These are phyloP conservation scores for Quercus tomentella DNA, from an alignment of 331 rosid genomes.

Conservation along the genomic window DNA sequence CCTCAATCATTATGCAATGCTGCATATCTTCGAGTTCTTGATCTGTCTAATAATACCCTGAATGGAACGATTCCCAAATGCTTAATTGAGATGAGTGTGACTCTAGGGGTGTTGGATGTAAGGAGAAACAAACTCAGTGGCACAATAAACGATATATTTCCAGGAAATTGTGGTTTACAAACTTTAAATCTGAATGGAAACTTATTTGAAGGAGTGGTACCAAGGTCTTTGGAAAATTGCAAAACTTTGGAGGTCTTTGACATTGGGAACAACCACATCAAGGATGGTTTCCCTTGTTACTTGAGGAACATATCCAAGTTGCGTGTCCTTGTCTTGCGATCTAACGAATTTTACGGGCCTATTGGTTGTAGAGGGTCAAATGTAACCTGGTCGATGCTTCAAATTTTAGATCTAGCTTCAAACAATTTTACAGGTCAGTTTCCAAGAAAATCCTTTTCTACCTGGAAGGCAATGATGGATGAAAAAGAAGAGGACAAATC, in stretches of 20 bases:
- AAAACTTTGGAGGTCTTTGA: too few relatives aligned
- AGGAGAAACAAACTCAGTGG: neutral
- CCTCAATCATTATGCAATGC: constrained; percentile 9
- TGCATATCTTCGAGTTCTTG: neutral
- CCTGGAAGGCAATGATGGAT: constrained; percentile 22
- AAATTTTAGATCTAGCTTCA: constrained; percentile 28
- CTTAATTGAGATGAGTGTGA: neutral
- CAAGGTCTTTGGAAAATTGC: accelerated
- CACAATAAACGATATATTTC: neutral
- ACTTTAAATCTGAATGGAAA: neutral
- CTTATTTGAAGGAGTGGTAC: too few relatives aligned
- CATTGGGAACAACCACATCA: accelerated
- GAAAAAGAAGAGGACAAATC: too few relatives aligned
- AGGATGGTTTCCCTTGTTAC: too few relatives aligned
- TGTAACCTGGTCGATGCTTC: constrained; percentile 18
- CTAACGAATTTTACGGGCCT: neutral
- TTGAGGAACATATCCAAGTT: accelerated
- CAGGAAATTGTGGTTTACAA: constrained; percentile 9
- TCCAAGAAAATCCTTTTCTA: neutral
- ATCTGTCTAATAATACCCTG: neutral
- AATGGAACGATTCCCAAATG: constrained; percentile 14
- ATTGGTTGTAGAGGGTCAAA: neutral
- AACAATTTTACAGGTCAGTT: constrained; percentile 21
- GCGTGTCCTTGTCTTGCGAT: neutral
- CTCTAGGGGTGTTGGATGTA: too few relatives aligned